Base-by-base conservation (phyloP, 1,139 yeast species). In the Lodderomyces beijingensis region DNA sequence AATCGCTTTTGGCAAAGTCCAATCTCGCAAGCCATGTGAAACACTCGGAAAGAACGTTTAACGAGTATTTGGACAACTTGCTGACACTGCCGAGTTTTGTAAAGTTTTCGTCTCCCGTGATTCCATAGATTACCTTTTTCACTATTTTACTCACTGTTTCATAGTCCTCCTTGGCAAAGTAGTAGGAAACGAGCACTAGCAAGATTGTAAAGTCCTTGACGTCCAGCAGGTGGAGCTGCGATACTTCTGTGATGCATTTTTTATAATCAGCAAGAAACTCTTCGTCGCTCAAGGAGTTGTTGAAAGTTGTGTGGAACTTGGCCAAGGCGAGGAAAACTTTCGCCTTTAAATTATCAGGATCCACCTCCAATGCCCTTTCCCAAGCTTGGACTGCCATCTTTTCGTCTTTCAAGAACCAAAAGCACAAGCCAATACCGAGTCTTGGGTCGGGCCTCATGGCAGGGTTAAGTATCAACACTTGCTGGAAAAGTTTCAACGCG, bases 391-490 rank as follows among this genome's bases (percentile, higher is more conserved):
- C 52, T 0, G 98, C 97, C 67, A 87, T 74, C 30, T 72, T 71
- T 43, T 76, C 74, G 52, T 87, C 95, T 35, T 81, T 82, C 39
- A 91, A 64, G 41, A 78, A 77, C 96, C 96, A 91, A 53, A 81
- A 89, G 57, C 97, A 89, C 46, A 91, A 65, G 26, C 98, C 99
- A 43, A 91, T 79, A 16, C 98, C 99, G 38, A 91, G 73, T 58
- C 99, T 71, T 14, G 98, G 95, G 57, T 91, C 98, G 1, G 97
- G 97, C 43, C 73, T 72, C 50, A 83, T 65, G 25, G 78, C 52
- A 2, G 97, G 97, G 42, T 87, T 80, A 33, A 81, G 67, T 30
- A 80, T 71, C 44, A 91, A 66, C 7, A 86, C 81, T 43, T 81
- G 85, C 60, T 91, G 99, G 57, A 84, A 91, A 28, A 84, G 57